Base-by-base conservation (phyloP, 768 basidiomycete species). In the Naganishia friedmannii region DNA sequence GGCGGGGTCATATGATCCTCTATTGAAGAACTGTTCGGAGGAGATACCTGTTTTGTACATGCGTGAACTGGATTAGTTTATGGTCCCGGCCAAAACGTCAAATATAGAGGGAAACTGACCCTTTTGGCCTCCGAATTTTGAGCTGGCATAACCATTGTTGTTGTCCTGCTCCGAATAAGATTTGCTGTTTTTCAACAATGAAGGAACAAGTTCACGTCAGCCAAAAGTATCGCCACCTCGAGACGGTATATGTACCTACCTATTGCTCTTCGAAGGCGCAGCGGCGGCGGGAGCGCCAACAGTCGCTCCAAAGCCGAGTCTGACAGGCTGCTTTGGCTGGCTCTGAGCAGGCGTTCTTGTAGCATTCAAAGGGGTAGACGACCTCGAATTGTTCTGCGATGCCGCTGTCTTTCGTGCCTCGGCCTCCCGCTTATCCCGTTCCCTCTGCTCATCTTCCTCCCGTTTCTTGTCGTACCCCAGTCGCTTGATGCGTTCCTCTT, bases 21-120 rank as follows among this genome's bases (percentile, higher is more conserved):
- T 87, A 28, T 89, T 92, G 79, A 98, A 98, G 84, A 89, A 97
- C 91, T 93, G 93, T 77, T 98, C 96, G 3, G 93, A 95, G 6
- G 94, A 97, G 79, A 99, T 99, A 66, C 87, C 93, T 82, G 72
- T 1, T 45, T 21, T 32, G 34, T 37, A 3, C 19, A 19, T 46
- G 51, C 8, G n/a, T 17, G 54, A 29, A 12, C 28, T 7, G 53
- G 67, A 15, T 34, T 45, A 21, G 58, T 34, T 13, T 17, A 42
- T 42, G 42, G 42, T 42, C 42, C 15, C 15, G 42, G 15, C 15
- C 2, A 28, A 34, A 23, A 46, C 21, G 45, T 5, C 29, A 53
- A 1, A 4, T 31, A 17, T 39, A 10, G 29, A 12, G 29, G 32
- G 42, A 28, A 56, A 68, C 82, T 63, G 32, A 82, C 82, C 81